Conservation (phyloP, 2,329 filamentous ascomycete genomes). For the Ambrosiella beaveri region DNA sequence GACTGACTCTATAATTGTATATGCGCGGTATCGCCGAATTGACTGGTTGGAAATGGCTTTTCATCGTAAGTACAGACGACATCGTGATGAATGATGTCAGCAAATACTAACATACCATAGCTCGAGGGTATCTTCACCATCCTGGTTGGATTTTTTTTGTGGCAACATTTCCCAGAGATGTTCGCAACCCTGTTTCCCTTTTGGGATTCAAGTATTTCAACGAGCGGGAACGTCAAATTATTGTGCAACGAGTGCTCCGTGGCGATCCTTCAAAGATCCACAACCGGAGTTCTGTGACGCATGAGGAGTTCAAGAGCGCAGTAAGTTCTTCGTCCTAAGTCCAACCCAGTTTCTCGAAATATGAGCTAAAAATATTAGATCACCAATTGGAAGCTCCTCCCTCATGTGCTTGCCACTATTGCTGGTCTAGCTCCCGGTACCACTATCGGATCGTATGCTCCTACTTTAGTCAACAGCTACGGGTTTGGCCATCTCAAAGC, state of each 20-base stretch:
- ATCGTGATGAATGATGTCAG: not conserved
- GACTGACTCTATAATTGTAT: conserved; percentile 14
- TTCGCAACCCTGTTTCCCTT: conserved; percentile 19
- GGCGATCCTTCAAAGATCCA: conserved; percentile 23
- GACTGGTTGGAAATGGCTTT: conserved; percentile 22
- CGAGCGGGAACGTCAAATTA: conserved; percentile 21
- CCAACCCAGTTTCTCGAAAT: not conserved
- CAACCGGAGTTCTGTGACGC: conserved; percentile 18
- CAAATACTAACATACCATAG: conserved; percentile 13
- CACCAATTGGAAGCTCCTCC: conserved; percentile 23
- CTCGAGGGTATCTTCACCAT: conserved; percentile 24
- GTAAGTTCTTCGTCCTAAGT: conserved; percentile 15
- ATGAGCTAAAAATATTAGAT: conserved; percentile 15
- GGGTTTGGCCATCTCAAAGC: conserved; percentile 21
- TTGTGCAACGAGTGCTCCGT: conserved; percentile 19
- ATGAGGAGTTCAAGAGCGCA: conserved; percentile 20
- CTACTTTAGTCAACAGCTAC: conserved; percentile 20
- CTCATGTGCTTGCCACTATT: conserved; percentile 20
- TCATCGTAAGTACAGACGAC: conserved; percentile 15
- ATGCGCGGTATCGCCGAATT: conserved; percentile 20
- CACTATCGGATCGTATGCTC: conserved; percentile 19
- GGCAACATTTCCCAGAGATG: conserved; percentile 18
- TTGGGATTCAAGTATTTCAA: conserved; percentile 19
- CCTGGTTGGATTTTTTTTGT: conserved; percentile 19
- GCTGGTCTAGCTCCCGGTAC: conserved; percentile 18